These are phyloP conservation scores for Grosmannia huntii DNA, from an alignment of 2,329 filamentous ascomycete species.

Conservation along the genomic window DNA sequence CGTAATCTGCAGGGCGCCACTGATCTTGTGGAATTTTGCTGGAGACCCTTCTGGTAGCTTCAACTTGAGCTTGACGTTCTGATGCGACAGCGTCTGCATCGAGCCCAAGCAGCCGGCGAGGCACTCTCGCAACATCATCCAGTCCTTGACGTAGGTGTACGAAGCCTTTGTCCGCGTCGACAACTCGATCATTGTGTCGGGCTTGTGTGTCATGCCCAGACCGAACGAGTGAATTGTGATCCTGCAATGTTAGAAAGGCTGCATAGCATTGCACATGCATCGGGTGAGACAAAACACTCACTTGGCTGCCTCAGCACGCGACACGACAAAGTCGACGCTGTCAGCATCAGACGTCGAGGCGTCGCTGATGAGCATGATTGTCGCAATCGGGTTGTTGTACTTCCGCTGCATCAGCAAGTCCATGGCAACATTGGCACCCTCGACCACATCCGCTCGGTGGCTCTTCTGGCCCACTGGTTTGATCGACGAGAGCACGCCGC, in stretches of 20 bases:
- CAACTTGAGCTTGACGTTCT: conserved; percentile 93
- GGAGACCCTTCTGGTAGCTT: conserved; percentile 90
- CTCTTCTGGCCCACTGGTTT: conserved; percentile 94
- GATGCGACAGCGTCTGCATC: conserved; percentile 89
- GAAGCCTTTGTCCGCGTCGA: conserved; percentile 92
- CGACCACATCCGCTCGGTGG: conserved; percentile 88
- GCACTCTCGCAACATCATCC: conserved; percentile 99
- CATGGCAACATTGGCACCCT: conserved; percentile 97
- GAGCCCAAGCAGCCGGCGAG: conserved; percentile 85
- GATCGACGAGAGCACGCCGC: conserved; percentile 73
- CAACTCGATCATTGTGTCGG: conserved; percentile 96
- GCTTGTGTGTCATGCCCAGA: conserved; percentile 91
- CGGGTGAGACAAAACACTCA: conserved; percentile 30
- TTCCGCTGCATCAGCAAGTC: conserved; percentile 96
- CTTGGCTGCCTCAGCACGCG: conserved; percentile 92
- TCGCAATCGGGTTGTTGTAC: conserved; percentile 87
- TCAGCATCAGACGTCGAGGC: conserved; percentile 89
- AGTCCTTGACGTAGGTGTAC: conserved; percentile 97
- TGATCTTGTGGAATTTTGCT: conserved; percentile 97
- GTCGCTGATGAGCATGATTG: conserved; percentile 93
- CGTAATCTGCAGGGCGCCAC: conserved; percentile 86
- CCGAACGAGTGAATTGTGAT: conserved; percentile 96
- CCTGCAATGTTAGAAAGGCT: conserved; percentile 30
- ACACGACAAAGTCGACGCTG: conserved; percentile 95
- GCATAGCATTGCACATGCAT: neutral